Conservation (phyloP, 2,329 filamentous ascomycete species). For the Phialophora tarda region DNA sequence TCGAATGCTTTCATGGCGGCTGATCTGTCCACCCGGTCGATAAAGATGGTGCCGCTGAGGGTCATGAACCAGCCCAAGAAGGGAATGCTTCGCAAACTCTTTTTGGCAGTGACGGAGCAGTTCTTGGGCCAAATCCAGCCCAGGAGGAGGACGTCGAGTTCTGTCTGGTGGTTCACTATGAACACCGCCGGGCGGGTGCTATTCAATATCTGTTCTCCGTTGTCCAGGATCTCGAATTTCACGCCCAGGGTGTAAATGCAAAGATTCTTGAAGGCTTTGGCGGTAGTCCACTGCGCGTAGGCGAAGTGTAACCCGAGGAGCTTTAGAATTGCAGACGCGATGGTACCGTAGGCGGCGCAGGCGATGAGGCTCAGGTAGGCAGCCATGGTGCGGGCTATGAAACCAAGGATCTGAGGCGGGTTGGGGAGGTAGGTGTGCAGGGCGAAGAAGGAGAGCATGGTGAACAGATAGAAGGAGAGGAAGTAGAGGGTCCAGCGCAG, state of each 20-base stretch:
- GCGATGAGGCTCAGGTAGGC: constrained; percentile 53
- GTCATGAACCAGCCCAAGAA: constrained; percentile 95
- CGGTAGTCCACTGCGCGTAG: constrained; percentile 84
- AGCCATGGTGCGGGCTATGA: constrained; percentile 54
- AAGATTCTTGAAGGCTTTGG: constrained; percentile 75
- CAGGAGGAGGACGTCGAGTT: constrained; percentile 92
- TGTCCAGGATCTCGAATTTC: constrained; percentile 68
- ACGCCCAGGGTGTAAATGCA: constrained; percentile 80
- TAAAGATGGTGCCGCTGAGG: constrained; percentile 88
- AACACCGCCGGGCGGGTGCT: constrained; percentile 82
- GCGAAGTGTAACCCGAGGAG: constrained; percentile 70
- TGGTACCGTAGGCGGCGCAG: constrained; percentile 73
- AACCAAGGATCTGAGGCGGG: constrained; percentile 45
- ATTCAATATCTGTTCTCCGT: constrained; percentile 68
- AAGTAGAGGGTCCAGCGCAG: constrained; percentile 50
- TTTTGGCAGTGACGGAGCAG: constrained; percentile 92
- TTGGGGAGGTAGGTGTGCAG: constrained; percentile 51
- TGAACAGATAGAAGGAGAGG: constrained; percentile 67
- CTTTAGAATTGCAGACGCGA: constrained; percentile 74
- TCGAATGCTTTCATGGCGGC: constrained; percentile 85
- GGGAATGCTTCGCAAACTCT: constrained; percentile 75
- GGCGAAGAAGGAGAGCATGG: constrained; percentile 60
- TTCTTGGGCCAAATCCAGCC: constrained; percentile 87
- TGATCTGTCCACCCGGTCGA: constrained; percentile 84
- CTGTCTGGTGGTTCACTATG: constrained; percentile 93